Base-by-base conservation (phyloP, 225 moss, liverwort and hornwort species). In the Physcomitrium patens region DNA sequence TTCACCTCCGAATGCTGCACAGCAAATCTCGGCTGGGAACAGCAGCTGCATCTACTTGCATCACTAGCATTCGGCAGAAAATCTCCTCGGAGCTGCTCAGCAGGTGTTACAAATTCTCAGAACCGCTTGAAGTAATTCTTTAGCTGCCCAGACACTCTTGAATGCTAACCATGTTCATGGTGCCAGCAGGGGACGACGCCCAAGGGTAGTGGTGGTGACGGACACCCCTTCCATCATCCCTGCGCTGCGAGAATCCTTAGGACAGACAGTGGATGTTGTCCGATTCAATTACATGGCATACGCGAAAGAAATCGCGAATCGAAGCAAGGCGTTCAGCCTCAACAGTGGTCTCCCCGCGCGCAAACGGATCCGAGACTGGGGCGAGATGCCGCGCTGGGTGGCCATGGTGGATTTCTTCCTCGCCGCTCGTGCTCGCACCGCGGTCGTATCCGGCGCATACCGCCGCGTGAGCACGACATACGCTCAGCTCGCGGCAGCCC, bases 331-430 rank as follows among this genome's bases (percentile, higher is more conserved):
- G 13, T 65, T 89, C 14, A 63, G 77, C 60, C 64, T 83, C 48
- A 78, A 74, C 12, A 69, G 78, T 48, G 83, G 83, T 46, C 71
- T 86, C 31, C 89, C 91, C 20, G 80, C 78, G n/a, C 77, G 75
- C 68, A 82, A 82, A 13, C 81, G 91, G 16, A 28, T 60, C 16
- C 82, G 69, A 63, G 93, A 93, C 78, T 91, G 89, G 93, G 93
- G 93, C 27, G 81, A 79, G 24, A 85, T 89, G 84, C 93, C 93
- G 22, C 84, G 93, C 15, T 93, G 93, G 93, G 93, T 93, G 44
- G 91, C 93, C 27, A 81, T 93, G 77, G 93, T 93, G 71, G 93
- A 93, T 23, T 91, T 93, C 81, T 93, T 89, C 77, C 69, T 93
- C 10, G 93, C 91, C 12, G 87, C 93, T 42, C 89, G 91, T 6